Evolutionary conservation across 2,329 filamentous ascomycete genomes (phyloP), one percentile per base, ranked within the genome.

Genomic region (Colletotrichum sp.): DNA sequence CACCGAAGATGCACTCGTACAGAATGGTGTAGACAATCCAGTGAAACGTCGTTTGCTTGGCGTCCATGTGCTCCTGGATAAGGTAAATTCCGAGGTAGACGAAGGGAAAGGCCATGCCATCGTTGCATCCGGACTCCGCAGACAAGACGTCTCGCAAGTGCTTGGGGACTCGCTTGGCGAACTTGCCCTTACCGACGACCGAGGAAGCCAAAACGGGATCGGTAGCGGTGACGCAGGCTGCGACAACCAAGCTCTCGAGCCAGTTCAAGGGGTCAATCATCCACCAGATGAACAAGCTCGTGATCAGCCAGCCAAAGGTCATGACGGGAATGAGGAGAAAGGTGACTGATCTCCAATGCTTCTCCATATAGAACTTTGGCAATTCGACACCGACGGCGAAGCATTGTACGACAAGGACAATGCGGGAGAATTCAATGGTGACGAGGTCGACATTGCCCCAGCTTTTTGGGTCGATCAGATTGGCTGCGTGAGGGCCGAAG

Each of bases 61-160:
- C 92, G 79, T 94, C 84, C 32, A 92, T 92, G 77, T 93, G 89
- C 83, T 96, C 98, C 79, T 94, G 92, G 79, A 99, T 95, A 63
- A 99, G 91, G 84, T 98, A 99, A 34, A 98, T 88, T 1, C 95
- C 93, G 34, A 99, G 90, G 83, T 99, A 99, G 81, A 99, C 92
- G 84, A 99, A 99, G 1, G 97, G 97, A 82, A 99, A 99, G 2
- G 97, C 97, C 97, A 99, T 99, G 86, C 97, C 97, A 84, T 99
- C 97, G 89, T 99, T 99, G 87, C 97, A 99, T 34, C 97, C 97
- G 9, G 97, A 99, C 86, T 99, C 97, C 72, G 96, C 96, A 6
- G 97, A 99, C 15, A 99, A 89, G 67, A 99, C 83, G 86, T 99
- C 97, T 89, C 97, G 92, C 86, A 99, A 88, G 92, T 99, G 97